Evolutionary conservation across 2,329 filamentous ascomycete genomes (phyloP).

Genomic region (Beauveria caledonica): DNA sequence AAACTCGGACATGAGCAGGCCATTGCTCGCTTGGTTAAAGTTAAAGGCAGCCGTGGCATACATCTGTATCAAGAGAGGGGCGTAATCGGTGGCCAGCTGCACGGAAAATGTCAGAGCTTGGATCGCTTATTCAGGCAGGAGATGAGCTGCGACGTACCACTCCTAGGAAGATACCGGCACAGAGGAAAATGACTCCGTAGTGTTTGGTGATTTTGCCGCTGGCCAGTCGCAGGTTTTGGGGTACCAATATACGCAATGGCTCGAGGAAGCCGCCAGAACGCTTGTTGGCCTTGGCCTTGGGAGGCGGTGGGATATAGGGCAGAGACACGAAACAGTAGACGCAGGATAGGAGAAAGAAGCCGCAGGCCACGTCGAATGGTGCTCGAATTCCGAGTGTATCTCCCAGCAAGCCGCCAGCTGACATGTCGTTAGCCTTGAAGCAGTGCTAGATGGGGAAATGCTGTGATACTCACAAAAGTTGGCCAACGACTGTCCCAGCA

Average conservation of each 20-base stretch:
- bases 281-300: constrained; percentile 23
- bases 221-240: constrained; percentile 43
- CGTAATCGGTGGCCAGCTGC: constrained; percentile 58
- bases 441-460: not conserved
- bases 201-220: constrained; percentile 46
- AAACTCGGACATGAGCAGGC: constrained; percentile 48
- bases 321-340: constrained; percentile 34
- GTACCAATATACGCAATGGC: constrained; percentile 53
- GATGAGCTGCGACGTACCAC: constrained; percentile 36
- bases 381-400: constrained; percentile 54
- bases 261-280: constrained; percentile 44
- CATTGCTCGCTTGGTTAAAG: constrained; percentile 48
- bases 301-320: constrained; percentile 40
- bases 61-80: constrained; percentile 52
- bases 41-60: constrained; percentile 48
- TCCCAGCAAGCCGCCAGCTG: constrained; percentile 55
- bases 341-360: constrained; percentile 42
- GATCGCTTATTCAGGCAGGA: not conserved
- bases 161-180: constrained; percentile 56
- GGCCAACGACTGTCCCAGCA: constrained; percentile 57
- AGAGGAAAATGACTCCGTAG: constrained; percentile 56
- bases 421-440: not conserved
- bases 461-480: constrained; percentile 40
- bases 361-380: constrained; percentile 57
- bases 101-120: not conserved